phyloP scores from a whole-genome alignment of 768 basidiomycete species.

The Lactifluus pinguis region DNA sequence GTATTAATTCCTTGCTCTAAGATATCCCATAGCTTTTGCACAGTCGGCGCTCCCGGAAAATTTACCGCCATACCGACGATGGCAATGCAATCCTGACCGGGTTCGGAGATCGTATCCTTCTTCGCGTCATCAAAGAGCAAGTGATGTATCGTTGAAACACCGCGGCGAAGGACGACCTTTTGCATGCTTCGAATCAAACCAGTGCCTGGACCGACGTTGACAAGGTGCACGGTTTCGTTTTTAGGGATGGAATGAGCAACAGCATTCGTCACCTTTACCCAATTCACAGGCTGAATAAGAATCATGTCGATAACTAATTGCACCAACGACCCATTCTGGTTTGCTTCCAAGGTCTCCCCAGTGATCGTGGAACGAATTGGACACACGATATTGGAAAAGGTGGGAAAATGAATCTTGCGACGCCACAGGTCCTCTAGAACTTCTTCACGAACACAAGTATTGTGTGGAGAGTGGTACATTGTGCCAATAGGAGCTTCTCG shows the following conservation, averaged over 20 bases:
- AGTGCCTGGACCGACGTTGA: conserved; percentile 44
- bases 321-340: conserved; percentile 6
- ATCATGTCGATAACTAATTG: conserved; percentile 15
- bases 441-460: conserved; percentile 27
- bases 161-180: conserved; percentile 25
- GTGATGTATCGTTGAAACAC: conserved; percentile 10
- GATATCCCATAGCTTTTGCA: conserved; percentile 47
- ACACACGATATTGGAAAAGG: conserved; percentile 33
- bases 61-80: conserved; percentile 64
- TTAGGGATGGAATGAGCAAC: conserved; percentile 20
- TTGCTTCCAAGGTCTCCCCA: conserved; percentile 6
- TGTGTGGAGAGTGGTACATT: conserved; percentile 43
- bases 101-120: neutral
- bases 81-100: conserved; percentile 47
- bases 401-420: conserved; percentile 43
- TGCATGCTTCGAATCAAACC: conserved; percentile 33
- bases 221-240: conserved; percentile 26
- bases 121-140: neutral
- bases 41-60: conserved; percentile 42
- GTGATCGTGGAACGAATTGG: conserved; percentile 17
- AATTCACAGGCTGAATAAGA: conserved; percentile 27
- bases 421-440: conserved; percentile 37
- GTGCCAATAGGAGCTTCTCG: conserved; percentile 40
- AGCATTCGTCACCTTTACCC: conserved; percentile 34
- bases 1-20: conserved; percentile 50